These are phyloP conservation scores for Papilionanthe hybrid DNA, from an alignment of 116 monocot species.

Conservation along the genomic window DNA sequence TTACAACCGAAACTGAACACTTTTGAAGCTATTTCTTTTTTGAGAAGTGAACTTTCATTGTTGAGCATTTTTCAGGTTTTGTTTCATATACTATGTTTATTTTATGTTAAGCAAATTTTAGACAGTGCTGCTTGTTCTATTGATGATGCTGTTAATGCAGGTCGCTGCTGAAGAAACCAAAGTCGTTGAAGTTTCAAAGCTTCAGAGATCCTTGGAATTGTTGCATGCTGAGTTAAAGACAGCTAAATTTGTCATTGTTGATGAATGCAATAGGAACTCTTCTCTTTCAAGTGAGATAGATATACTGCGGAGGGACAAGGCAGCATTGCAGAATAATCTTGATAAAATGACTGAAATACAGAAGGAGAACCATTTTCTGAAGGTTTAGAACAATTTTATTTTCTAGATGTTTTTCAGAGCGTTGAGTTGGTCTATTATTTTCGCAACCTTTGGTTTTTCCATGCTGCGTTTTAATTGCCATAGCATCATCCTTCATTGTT, in stretches of 20 bases:
- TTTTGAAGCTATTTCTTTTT: neutral
- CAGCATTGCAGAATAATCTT: conserved; percentile 31
- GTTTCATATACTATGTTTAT: neutral
- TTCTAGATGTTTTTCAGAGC: neutral
- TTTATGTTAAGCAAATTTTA: neutral
- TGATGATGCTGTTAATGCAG: conserved; percentile 24
- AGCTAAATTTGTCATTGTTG: conserved; percentile 29
- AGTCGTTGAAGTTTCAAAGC: conserved; percentile 51
- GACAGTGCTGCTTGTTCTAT: neutral
- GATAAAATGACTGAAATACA: conserved; percentile 47
- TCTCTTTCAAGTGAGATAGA: conserved; percentile 46
- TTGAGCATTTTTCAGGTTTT: neutral
- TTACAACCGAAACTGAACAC: neutral
- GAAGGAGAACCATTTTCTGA: conserved; percentile 58
- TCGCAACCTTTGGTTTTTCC: neutral
- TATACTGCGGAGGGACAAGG: conserved; percentile 35
- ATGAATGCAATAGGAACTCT: conserved; percentile 46
- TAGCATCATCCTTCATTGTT: no score
- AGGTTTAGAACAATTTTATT: conserved; percentile 33
- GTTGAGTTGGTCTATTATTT: neutral
- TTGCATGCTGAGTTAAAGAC: conserved; percentile 48
- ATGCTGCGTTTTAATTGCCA: no score
- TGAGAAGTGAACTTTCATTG: neutral
- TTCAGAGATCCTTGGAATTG: conserved; percentile 50
- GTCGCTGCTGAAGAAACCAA: conserved; percentile 68